Percentiles rank a stretch among this genome's conserved stretches.
Conservation (phyloP, 306 rosid genomes). For the Alnus glutinosa region DNA sequence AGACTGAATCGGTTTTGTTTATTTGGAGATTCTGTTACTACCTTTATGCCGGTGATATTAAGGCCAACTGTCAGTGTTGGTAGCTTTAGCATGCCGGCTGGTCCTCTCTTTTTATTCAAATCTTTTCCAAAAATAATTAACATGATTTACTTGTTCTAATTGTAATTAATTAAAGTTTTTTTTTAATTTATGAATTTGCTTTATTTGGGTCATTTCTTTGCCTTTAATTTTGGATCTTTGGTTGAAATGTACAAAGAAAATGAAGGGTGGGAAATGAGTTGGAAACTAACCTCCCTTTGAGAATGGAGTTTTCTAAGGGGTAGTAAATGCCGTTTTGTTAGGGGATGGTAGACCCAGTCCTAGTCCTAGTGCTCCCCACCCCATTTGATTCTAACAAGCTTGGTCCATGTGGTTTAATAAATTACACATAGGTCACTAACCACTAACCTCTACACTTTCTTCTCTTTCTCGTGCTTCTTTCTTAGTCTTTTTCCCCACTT, state of each 20-base stretch:
- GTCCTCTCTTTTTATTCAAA: neutral
- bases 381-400: constrained; percentile 24
- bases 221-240: constrained; percentile 71
- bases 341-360: constrained; percentile 76
- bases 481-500: neutral
- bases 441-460: neutral
- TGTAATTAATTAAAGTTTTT: neutral
- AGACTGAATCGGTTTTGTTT: constrained; percentile 9
- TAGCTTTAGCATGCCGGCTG: constrained; percentile 27
- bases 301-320: constrained; percentile 58
- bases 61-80: constrained; percentile 17
- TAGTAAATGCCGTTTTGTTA: constrained; percentile 68
- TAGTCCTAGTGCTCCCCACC: constrained; percentile 31
- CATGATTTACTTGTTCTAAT: neutral
- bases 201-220: neutral
- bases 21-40: constrained; percentile 11
- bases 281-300: constrained; percentile 49
- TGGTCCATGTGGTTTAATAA: constrained; percentile 9
- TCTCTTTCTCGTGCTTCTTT: neutral
- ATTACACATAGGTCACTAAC: neutral
- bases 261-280: constrained; percentile 38
- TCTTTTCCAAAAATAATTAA: neutral
- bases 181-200: neutral
- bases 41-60: constrained; percentile 5
- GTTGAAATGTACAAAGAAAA: constrained; percentile 48